Evolutionary conservation across 1,284 basidiomycete species (phyloP), one percentile per base, ranked within the genome.

Genomic region (Leccinum subrobustum): DNA sequence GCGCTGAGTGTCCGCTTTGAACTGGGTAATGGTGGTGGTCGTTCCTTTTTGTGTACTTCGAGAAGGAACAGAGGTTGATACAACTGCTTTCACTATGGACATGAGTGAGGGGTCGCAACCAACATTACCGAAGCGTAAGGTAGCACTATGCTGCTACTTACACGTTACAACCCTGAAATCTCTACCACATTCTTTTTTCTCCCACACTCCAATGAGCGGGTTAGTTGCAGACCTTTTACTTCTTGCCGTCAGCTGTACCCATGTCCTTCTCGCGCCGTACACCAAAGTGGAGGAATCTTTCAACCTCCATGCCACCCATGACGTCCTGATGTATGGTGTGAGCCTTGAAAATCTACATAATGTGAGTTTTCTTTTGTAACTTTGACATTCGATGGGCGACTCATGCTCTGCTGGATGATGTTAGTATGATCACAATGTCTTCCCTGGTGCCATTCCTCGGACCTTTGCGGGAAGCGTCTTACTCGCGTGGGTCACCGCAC

Each of bases 231-330:
- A 92, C 70, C 65, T 80, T 42, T 67, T 88, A 4, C 74, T 93
- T 6, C 73, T 91, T 47, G 66, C 76, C 1, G 79, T 85, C 27
- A 80, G 82, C 50, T 87, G 84, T 77, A 63, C 74, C 1, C 90
- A 96, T 68, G 88, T 95, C 57, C 65, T 91, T 5, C 75, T 93
- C 5, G 83, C 92, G 3, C 96, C 96, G 0, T 96, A 91, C 73
- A 93, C 92, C 3, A 99, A 99, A 77, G 96, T 99, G 44, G 97
- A 99, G 75, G 96, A 99, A 78, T 93, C 91, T 71, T 98, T 98
- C 81, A 95, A 91, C 63, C 82, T 98, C 5, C 96, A 99, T 72
- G 96, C 94, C 0, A 86, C 83, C 0, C 93, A 97, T 73, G 96
- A 99, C 74, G 80, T 94, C 20, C 79, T 98, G 33, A 83, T 89